Evolutionary conservation across 75 land plant species (phyloP).

Genomic region (Azolla pinnata): DNA sequence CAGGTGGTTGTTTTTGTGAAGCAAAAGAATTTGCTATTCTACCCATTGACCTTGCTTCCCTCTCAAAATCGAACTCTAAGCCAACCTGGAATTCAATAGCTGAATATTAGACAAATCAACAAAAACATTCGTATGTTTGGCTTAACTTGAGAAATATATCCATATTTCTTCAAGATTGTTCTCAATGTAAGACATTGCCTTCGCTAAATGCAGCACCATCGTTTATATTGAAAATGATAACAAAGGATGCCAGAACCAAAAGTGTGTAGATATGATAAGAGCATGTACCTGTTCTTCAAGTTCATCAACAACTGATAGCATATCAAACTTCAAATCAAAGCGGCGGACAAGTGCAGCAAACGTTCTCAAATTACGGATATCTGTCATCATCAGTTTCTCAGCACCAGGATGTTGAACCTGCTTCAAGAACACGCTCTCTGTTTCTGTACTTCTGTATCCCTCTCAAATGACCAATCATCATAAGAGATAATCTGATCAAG

Average conservation of each 20-base stretch:
- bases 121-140: too few relatives aligned
- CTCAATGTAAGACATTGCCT: too few relatives aligned
- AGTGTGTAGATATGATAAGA: too few relatives aligned
- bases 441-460: background rate
- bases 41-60: constrained; percentile 89
- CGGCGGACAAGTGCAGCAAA: constrained; percentile 78
- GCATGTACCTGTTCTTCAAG: constrained; percentile 74
- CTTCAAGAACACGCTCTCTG: background rate
- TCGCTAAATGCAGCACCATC: too few relatives aligned
- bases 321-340: constrained; percentile 80
- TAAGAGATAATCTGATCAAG: too few relatives aligned
- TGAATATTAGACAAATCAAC: too few relatives aligned
- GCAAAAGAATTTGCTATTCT: constrained; percentile 55
- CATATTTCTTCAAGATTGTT: too few relatives aligned
- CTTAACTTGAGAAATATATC: too few relatives aligned
- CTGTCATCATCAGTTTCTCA: constrained; percentile 88
- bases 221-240: too few relatives aligned
- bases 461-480: too few relatives aligned
- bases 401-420: constrained; percentile 99
- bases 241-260: too few relatives aligned
- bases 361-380: constrained; percentile 73
- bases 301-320: constrained; percentile 71
- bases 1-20: constrained; percentile 52
- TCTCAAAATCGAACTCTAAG: constrained; percentile 79
- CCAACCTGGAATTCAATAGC: constrained; percentile 68